These are phyloP conservation scores for Clitopilus hobsonii DNA, from an alignment of 768 basidiomycete genomes.

Conservation along the genomic window DNA sequence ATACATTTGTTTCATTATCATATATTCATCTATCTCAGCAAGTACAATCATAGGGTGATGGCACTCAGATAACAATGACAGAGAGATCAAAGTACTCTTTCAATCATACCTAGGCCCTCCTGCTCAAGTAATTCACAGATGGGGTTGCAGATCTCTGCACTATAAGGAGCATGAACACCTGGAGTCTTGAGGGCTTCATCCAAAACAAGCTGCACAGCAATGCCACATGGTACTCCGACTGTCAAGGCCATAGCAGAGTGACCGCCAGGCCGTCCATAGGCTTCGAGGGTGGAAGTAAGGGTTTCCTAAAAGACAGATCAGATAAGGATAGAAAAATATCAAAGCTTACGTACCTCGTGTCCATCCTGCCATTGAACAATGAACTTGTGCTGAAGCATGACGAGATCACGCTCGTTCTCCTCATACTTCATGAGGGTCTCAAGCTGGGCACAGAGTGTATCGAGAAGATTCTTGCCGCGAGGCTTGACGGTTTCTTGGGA, in stretches of 20 bases:
- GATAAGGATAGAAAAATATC: background rate
- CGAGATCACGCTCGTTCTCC: slow-evolving; percentile 86
- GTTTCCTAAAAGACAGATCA: slow-evolving; percentile 49
- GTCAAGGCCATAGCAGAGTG: slow-evolving; percentile 89
- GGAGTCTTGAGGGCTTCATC: slow-evolving; percentile 77
- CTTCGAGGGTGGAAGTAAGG: slow-evolving; percentile 87
- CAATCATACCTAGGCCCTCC: slow-evolving; percentile 72
- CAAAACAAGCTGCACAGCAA: slow-evolving; percentile 87
- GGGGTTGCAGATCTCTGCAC: slow-evolving; percentile 77
- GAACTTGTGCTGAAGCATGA: slow-evolving; percentile 99
- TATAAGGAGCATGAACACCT: slow-evolving; percentile 86
- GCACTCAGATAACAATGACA: too few species aligned
- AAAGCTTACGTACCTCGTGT: slow-evolving; percentile 39
- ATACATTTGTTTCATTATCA: too few species aligned
- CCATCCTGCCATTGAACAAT: slow-evolving; percentile 88
- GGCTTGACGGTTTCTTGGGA: slow-evolving; percentile 58
- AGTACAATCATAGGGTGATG: too few species aligned
- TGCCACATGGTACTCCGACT: slow-evolving; percentile 92
- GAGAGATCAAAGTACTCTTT: slow-evolving; percentile 53
- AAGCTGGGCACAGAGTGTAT: slow-evolving; percentile 87
- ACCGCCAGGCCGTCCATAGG: slow-evolving; percentile 75
- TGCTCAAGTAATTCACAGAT: slow-evolving; percentile 62
- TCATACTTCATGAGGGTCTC: slow-evolving; percentile 93
- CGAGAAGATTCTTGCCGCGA: slow-evolving; percentile 75
- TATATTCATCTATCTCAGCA: too few species aligned